Base-by-base conservation (phyloP, 805 yeast species). In the Maudiozyma pseudohumilis region DNA sequence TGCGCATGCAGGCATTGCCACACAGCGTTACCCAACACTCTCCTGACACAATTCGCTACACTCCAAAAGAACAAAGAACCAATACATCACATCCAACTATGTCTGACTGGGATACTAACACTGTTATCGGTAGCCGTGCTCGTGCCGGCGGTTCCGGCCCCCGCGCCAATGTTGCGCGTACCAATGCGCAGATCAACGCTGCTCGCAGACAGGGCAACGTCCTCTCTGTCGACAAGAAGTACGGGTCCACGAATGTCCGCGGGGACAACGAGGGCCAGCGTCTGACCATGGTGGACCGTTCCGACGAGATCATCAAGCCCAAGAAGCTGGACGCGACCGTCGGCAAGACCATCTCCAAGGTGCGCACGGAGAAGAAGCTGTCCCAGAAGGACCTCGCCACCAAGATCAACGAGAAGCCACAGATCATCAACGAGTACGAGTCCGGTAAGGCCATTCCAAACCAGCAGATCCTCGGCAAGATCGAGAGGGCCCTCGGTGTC, bases 301-400 rank as follows among this genome's bases (percentile, higher is more conserved):
- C 86, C 35, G 94, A 87, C 53, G 96, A 88, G 52, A 87, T 89
- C 46, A 94, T 86, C 39, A 82, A 92, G 15, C 94, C 94, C 41
- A 81, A 88, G 65, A 92, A 88, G 65, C 64, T 92, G 37, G 95
- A 86, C 40, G 67, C 73, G 11, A 65, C 67, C 41, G 97, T 92
- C 22, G 98, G 97, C 48, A 83, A 80, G 59, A 81, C 89, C 39
- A 87, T 92, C 49, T 72, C 77, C 36, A 70, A 77, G 59, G 95
- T 82, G 26, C 79, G 98, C 68, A 79, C 77, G 53, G 96, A 84
- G 42, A 86, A 87, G 71, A 75, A 76, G 55, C 60, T 88, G 59
- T 80, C 96, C 8, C 98, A 92, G 65, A 92, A 92, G 72, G 98
- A 92, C 53, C 73, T 92, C 54, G 98, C 98, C 52, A 86, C 95